A percentile compares a stretch with the other conserved stretches of the same genome.
phyloP scores from a whole-genome alignment of 805 yeast species.

The Wickerhamiella domercqiae region DNA sequence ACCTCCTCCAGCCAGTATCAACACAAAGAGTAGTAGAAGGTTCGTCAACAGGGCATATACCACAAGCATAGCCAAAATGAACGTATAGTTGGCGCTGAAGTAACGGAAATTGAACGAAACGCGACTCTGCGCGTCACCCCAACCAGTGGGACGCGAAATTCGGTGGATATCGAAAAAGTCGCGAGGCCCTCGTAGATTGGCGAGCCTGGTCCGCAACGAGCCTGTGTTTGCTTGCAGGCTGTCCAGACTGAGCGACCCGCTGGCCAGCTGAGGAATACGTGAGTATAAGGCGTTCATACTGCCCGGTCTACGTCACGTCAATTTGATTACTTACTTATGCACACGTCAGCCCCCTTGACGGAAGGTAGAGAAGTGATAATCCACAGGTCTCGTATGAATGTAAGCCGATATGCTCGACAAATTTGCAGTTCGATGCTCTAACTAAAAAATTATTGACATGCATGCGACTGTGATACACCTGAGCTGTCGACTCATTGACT shows the following conservation, averaged over 20 bases:
- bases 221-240: constrained; percentile 11
- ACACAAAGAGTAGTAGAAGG: constrained; percentile 66
- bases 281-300: constrained; percentile 15
- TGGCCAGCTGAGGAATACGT: constrained; percentile 12
- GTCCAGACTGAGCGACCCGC: constrained; percentile 9
- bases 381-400: too few relatives aligned
- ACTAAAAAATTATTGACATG: too few relatives aligned
- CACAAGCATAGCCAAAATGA: constrained; percentile 55
- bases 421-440: too few relatives aligned
- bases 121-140: constrained; percentile 79
- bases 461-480: too few relatives aligned
- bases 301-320: too few relatives aligned
- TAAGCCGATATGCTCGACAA: too few relatives aligned
- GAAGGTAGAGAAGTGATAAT: too few relatives aligned
- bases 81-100: constrained; percentile 72
- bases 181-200: constrained; percentile 73
- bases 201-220: constrained; percentile 40
- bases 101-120: constrained; percentile 74
- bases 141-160: constrained; percentile 77
- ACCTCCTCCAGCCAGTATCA: constrained; percentile 59
- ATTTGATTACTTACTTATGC: too few relatives aligned
- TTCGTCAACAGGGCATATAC: constrained; percentile 82
- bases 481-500: too few relatives aligned
- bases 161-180: constrained; percentile 88
- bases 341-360: too few relatives aligned